Conservation (phyloP, 441 rosid genomes). For the Jatropha multifida region DNA sequence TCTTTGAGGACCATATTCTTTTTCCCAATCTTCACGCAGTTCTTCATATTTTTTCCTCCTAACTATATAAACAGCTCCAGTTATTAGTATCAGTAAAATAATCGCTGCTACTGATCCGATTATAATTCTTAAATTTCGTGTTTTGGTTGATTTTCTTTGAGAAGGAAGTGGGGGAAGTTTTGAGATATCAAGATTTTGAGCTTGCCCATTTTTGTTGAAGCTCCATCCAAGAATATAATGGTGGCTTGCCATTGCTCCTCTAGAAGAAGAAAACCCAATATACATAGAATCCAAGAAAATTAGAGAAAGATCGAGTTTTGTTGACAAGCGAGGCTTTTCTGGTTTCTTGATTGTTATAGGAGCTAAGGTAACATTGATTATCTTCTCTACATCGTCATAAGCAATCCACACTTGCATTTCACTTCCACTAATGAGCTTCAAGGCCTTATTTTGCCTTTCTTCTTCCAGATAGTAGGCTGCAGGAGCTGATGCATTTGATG, state of each 20-base stretch:
- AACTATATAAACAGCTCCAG: conserved; percentile 16
- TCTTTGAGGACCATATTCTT: conserved; percentile 33
- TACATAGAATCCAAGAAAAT: conserved; percentile 40
- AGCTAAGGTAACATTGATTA: conserved; percentile 50
- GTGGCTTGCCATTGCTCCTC: conserved; percentile 32
- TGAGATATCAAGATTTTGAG: conserved; percentile 33
- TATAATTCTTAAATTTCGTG: conserved; percentile 16
- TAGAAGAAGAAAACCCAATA: conserved; percentile 61
- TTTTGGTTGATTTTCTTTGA: conserved; percentile 21
- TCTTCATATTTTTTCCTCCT: conserved; percentile 29
- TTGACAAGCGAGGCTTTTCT: conserved; percentile 46
- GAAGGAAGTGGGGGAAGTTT: conserved; percentile 39
- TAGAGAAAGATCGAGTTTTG: conserved; percentile 40
- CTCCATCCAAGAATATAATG: conserved; percentile 68
- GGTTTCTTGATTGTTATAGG: conserved; percentile 39
- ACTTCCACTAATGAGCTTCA: conserved; percentile 38
- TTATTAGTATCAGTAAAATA: conserved; percentile 9
- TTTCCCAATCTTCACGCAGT: conserved; percentile 39
- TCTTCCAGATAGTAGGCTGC: conserved; percentile 41
- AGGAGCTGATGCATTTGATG: conserved; percentile 33
- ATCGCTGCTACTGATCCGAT: conserved; percentile 6
- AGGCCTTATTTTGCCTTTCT: conserved; percentile 28
- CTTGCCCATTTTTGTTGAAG: conserved; percentile 43
- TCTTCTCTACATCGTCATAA: conserved; percentile 31
- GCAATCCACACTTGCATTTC: conserved; percentile 58